These are phyloP conservation scores for Fusarium sp. DNA, from an alignment of 2,329 filamentous ascomycete species.

Conservation along the genomic window DNA sequence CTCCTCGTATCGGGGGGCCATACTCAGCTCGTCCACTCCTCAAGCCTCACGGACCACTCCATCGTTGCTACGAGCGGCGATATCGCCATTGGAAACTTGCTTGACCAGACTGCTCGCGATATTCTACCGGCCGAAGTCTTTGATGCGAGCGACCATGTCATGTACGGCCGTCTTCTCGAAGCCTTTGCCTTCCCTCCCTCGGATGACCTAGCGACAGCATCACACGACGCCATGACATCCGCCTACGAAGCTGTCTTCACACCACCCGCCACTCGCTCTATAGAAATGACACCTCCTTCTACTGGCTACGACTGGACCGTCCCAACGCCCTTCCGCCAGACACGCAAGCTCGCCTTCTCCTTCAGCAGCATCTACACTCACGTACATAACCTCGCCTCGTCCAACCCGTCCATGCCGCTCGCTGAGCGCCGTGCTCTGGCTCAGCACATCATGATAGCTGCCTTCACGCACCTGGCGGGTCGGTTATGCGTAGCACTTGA, in stretches of 20 bases:
- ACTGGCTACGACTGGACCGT: conserved; percentile 74
- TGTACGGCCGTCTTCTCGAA: conserved; percentile 88
- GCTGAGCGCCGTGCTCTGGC: conserved; percentile 80
- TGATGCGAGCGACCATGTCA: conserved; percentile 71
- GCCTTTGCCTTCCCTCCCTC: conserved; percentile 78
- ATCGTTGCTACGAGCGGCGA: conserved; percentile 83
- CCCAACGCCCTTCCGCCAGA: conserved; percentile 75
- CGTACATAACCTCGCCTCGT: conserved; percentile 59
- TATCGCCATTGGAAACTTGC: conserved; percentile 88
- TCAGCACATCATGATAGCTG: conserved; percentile 80
- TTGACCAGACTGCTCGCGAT: conserved; percentile 88
- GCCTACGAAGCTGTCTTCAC: conserved; percentile 65
- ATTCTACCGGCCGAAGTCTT: conserved; percentile 78
- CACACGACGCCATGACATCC: conserved; percentile 8
- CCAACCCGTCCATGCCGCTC: conserved; percentile 61
- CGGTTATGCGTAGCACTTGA: conserved; percentile 79
- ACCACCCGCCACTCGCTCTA: conserved; percentile 70
- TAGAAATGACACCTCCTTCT: conserved; percentile 67
- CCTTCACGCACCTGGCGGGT: conserved; percentile 89
- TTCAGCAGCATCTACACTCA: conserved; percentile 80
- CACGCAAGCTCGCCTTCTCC: conserved; percentile 75
- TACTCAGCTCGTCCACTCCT: conserved; percentile 86
- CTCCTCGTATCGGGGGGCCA: conserved; percentile 94
- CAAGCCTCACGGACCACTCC: conserved; percentile 76
- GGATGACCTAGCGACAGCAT: not conserved